Conservation (phyloP, 306 rosid genomes). For the Ziziphus jujuba region DNA sequence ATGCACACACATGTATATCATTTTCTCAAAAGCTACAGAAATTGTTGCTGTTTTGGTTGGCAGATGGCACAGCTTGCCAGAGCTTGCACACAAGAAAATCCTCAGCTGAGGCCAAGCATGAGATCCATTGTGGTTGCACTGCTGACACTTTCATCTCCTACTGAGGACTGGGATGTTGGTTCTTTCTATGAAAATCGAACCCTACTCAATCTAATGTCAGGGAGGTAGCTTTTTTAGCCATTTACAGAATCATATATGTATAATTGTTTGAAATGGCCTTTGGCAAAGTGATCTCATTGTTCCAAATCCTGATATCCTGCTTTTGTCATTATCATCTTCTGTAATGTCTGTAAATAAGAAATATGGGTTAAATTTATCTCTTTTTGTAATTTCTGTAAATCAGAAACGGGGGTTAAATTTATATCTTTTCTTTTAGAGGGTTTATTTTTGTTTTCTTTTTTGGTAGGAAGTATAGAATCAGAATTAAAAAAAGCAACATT, state of each 20-base stretch:
- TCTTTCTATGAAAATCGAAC: slow-evolving; percentile 58
- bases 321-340: not conserved
- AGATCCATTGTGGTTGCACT: slow-evolving; percentile 72
- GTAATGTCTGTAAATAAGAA: slow-evolving; percentile 2
- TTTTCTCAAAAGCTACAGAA: not conserved
- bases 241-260: not conserved
- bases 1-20: not conserved
- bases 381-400: too few species aligned
- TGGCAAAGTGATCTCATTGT: slow-evolving; percentile 9
- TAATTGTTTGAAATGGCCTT: not conserved
- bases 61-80: slow-evolving; percentile 69
- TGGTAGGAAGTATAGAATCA: not conserved
- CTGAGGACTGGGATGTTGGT: slow-evolving; percentile 74
- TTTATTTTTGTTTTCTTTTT: not conserved
- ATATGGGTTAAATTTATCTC: not conserved
- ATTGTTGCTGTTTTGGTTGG: slow-evolving; percentile 4
- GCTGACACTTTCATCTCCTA: slow-evolving; percentile 63
- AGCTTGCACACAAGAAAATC: slow-evolving; percentile 73
- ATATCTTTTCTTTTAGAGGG: too few species aligned
- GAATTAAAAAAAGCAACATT: not conserved
- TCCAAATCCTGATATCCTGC: slow-evolving; percentile 8
- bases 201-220: slow-evolving; percentile 45
- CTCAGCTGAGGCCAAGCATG: slow-evolving; percentile 86
- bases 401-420: too few species aligned
- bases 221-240: slow-evolving; percentile 37